Conservation (phyloP, 2,329 filamentous ascomycete genomes). For the Penicillium sp. region DNA sequence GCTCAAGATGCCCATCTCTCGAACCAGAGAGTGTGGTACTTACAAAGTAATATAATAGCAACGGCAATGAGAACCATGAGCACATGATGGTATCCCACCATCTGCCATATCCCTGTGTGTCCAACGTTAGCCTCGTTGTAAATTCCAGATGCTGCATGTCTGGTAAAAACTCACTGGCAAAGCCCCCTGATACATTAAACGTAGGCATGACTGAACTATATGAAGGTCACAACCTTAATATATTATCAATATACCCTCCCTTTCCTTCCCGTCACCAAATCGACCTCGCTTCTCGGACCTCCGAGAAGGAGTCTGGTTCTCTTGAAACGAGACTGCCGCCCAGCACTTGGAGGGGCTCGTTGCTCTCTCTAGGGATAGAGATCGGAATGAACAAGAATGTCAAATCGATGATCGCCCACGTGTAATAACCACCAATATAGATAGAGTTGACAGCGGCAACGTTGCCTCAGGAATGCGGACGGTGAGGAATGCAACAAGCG, state of each 20-base stretch:
- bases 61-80: conserved; percentile 96
- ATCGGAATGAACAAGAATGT: background rate
- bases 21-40: conserved; percentile 36
- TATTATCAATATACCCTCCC: conserved; percentile 25
- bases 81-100: conserved; percentile 73
- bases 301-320: conserved; percentile 16
- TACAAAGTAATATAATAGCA: conserved; percentile 91
- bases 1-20: conserved; percentile 12
- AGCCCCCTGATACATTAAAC: conserved; percentile 40
- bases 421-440: background rate
- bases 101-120: conserved; percentile 52
- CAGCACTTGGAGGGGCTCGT: conserved; percentile 28
- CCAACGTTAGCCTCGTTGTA: background rate
- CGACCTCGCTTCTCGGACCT: conserved; percentile 37
- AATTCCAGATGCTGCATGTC: background rate
- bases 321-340: conserved; percentile 1
- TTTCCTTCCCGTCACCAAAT: conserved; percentile 6
- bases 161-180: conserved; percentile 29
- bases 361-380: conserved; percentile 1
- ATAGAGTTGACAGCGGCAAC: conserved; percentile 4
- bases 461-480: conserved; percentile 1
- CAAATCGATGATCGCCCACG: conserved; percentile 7
- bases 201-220: conserved; percentile 24
- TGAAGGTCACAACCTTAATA: conserved; percentile 23
- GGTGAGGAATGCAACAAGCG: background rate